phyloP scores from a whole-genome alignment of 352 stramenopile species.

The Globisporangium recalcitrans region DNA sequence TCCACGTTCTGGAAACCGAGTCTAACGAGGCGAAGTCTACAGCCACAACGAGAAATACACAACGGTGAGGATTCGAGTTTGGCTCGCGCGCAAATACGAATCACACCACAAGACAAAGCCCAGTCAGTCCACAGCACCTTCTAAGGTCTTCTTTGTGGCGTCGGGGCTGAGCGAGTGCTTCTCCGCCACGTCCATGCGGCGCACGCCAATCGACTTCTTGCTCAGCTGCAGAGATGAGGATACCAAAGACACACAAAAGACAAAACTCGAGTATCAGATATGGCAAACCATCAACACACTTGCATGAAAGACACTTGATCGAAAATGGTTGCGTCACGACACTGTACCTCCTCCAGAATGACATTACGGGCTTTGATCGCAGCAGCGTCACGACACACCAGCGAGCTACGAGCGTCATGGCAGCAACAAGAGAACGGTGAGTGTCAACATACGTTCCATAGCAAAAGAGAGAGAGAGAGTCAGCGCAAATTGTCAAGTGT shows the following conservation, averaged over 20 bases:
- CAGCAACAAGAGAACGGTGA: background rate
- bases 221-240: conserved; percentile 26
- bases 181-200: conserved; percentile 41
- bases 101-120: background rate
- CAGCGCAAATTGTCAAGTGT: background rate
- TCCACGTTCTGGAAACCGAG: conserved; percentile 39
- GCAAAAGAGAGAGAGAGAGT: background rate
- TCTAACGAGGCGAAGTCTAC: conserved; percentile 50
- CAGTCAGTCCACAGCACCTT: conserved; percentile 19
- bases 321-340: background rate
- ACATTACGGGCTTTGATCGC: conserved; percentile 30
- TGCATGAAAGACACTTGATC: background rate
- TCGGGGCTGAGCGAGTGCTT: conserved; percentile 36
- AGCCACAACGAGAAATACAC: background rate
- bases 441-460: background rate
- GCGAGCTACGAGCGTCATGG: conserved; percentile 17
- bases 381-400: conserved; percentile 31
- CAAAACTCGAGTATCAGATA: background rate
- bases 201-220: conserved; percentile 31
- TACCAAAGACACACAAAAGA: background rate
- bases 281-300: background rate
- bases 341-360: conserved; percentile 49
- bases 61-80: background rate
- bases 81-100: background rate
- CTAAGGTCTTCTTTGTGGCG: conserved; percentile 40